Conservation (phyloP, 169 alveolate species). For the Besnoitia besnoiti region DNA sequence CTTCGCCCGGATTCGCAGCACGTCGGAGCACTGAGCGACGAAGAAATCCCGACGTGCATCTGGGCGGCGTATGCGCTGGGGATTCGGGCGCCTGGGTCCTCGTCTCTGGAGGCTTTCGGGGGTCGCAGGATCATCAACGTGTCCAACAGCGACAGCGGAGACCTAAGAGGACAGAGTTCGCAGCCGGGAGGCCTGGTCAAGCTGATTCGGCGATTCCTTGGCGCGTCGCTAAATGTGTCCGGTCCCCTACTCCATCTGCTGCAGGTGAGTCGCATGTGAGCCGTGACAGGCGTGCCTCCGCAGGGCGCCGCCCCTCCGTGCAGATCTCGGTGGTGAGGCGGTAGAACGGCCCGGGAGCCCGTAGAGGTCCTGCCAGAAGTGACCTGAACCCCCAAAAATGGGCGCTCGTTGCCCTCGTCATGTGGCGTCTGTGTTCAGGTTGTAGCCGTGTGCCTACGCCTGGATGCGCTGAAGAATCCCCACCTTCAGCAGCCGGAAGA, state of each 20-base stretch:
- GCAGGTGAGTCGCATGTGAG: too few species aligned
- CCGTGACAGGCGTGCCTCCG: too few species aligned
- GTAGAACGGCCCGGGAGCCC: too few species aligned
- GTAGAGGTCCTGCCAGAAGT: too few species aligned
- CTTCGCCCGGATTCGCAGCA: background rate
- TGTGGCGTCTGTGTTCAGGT: background rate
- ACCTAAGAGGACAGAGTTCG: background rate
- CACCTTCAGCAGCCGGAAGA: conserved; percentile 46
- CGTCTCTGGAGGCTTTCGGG: background rate
- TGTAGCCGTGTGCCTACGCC: conserved; percentile 22
- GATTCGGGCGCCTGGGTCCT: background rate
- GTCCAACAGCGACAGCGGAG: background rate
- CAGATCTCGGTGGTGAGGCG: too few species aligned
- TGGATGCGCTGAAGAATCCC: background rate
- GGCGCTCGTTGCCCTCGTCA: too few species aligned
- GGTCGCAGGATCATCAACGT: background rate
- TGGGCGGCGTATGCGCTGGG: conserved; percentile 45
- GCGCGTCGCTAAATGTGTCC: background rate
- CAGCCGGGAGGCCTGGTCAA: background rate
- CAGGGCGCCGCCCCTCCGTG: too few species aligned
- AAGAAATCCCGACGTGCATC: conserved; percentile 26
- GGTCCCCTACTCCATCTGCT: background rate
- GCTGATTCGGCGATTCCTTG: conserved; percentile 19
- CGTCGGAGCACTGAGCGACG: background rate
- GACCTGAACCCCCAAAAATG: too few species aligned